Base-by-base conservation (phyloP, 495 filamentous ascomycete species). In the Trichocladium uniseriatum region DNA sequence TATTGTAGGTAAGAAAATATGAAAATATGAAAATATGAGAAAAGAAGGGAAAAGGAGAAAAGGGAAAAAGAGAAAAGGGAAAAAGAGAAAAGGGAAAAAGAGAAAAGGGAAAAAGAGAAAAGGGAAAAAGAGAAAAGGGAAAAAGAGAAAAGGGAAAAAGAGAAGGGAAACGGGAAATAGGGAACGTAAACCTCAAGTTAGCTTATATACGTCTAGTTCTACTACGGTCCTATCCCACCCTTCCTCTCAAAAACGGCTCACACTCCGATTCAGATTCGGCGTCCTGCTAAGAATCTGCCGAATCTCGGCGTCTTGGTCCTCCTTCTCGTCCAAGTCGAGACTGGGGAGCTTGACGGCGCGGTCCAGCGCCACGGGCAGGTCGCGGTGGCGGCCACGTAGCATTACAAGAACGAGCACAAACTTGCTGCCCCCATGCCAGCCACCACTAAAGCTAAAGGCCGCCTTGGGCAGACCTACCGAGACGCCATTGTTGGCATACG, bases 401-500 rank as follows among this genome's bases (percentile, higher is more conserved):
- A 89, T 87, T 16, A 94, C 84, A n/a, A 79, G 79, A 46, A 81
- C 83, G 4, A 94, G 68, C n/a, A 94, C 78, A 45, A 94, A 53
- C 63, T 92, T 94, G 53, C 81, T 86, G 3, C 81, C 70, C 0
- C 69, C 66, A 54, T 85, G 78, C 76, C 84, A 91, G 2, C 74
- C 74, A 0, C 89, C 87, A 43, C 75, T 79, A 57, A 94, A 90
- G 39, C 78, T 82, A 55, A 85, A 86, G 10, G 79, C 75, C 34
- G 73, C 69, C 28, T 75, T 74, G 0, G 86, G 85, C 22, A 83
- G 64, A 0, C 89, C 88, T 4, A 88, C 75, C 35, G 74, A 80
- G 38, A 94, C 83, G 5, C 89, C 88, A 9, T 94, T 89, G 59
- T 83, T 87, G 15, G 84, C 87, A 57, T 94, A 94, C 0, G 79